These are phyloP conservation scores for Taxawa tesnikishii DNA, from an alignment of 2,329 filamentous ascomycete genomes.

Conservation along the genomic window DNA sequence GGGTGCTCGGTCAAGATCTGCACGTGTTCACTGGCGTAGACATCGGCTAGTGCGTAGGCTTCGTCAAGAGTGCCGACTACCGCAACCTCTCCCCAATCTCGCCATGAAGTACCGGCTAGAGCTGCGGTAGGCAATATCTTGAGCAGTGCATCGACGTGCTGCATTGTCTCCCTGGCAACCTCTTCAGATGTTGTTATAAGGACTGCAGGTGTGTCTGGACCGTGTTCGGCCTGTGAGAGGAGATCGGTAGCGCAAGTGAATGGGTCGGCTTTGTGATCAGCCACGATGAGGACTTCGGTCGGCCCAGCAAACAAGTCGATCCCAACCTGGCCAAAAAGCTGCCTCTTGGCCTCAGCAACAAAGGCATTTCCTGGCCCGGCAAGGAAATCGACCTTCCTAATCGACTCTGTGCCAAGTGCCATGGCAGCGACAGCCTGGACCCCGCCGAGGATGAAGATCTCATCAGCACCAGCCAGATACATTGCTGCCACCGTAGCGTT, in stretches of 20 bases:
- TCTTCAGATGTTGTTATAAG: slow-evolving; percentile 36
- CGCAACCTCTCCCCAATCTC: slow-evolving; percentile 33
- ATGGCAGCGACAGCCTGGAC: slow-evolving; percentile 42
- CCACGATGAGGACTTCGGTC: slow-evolving; percentile 40
- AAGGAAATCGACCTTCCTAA: slow-evolving; percentile 39
- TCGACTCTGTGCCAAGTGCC: slow-evolving; percentile 37
- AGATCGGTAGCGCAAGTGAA: slow-evolving; percentile 34
- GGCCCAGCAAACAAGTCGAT: slow-evolving; percentile 44
- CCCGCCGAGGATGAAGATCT: slow-evolving; percentile 39
- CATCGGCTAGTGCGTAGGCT: slow-evolving; percentile 32
- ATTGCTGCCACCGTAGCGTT: slow-evolving; percentile 38
- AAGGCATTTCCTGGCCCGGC: slow-evolving; percentile 44
- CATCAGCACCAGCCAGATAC: slow-evolving; percentile 37
- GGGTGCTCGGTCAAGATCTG: slow-evolving; percentile 37
- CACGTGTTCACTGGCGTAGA: slow-evolving; percentile 39
- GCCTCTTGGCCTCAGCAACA: slow-evolving; percentile 41
- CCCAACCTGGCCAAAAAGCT: slow-evolving; percentile 41
- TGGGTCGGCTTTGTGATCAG: slow-evolving; percentile 34
- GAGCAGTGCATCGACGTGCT: slow-evolving; percentile 25
- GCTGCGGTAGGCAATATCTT: slow-evolving; percentile 29
- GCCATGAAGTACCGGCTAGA: slow-evolving; percentile 33
- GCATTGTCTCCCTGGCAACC: slow-evolving; percentile 26
- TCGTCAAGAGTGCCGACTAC: slow-evolving; percentile 31
- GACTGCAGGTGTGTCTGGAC: slow-evolving; percentile 38
- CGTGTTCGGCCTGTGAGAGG: slow-evolving; percentile 39